Evolutionary conservation across 306 rosid genomes (phyloP).

Genomic region (Fagus sylvatica): DNA sequence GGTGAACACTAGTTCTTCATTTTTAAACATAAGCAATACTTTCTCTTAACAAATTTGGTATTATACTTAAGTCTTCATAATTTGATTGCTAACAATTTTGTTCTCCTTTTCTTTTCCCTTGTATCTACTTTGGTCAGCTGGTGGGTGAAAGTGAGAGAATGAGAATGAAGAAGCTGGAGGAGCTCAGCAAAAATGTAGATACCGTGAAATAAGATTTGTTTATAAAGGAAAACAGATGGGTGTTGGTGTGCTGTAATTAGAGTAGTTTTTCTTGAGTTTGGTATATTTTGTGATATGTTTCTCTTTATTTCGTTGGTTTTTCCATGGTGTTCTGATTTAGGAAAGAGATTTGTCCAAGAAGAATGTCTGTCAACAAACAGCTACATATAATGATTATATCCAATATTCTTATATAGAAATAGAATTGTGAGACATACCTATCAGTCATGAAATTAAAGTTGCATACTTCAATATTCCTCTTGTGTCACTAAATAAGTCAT

Average conservation of each 20-base stretch:
- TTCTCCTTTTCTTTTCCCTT: background rate
- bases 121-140: slow-evolving; percentile 28
- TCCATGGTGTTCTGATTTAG: background rate
- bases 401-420: background rate
- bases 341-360: background rate
- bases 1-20: slow-evolving; percentile 26
- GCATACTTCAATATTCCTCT: background rate
- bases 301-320: background rate
- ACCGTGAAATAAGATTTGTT: slow-evolving; percentile 43
- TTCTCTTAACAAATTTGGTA: too few species aligned
- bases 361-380: background rate
- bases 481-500: background rate
- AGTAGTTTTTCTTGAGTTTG: background rate
- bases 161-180: slow-evolving; percentile 98
- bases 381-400: background rate
- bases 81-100: background rate
- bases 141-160: slow-evolving; percentile 77
- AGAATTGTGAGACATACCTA: background rate
- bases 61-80: background rate
- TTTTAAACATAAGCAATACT: background rate
- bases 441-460: background rate
- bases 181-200: slow-evolving; percentile 86
- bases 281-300: background rate
- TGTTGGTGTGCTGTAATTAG: background rate
- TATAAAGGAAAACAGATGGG: background rate